These are phyloP conservation scores for Agaricus bisporus DNA, from an alignment of 768 basidiomycete species.

Conservation along the genomic window DNA sequence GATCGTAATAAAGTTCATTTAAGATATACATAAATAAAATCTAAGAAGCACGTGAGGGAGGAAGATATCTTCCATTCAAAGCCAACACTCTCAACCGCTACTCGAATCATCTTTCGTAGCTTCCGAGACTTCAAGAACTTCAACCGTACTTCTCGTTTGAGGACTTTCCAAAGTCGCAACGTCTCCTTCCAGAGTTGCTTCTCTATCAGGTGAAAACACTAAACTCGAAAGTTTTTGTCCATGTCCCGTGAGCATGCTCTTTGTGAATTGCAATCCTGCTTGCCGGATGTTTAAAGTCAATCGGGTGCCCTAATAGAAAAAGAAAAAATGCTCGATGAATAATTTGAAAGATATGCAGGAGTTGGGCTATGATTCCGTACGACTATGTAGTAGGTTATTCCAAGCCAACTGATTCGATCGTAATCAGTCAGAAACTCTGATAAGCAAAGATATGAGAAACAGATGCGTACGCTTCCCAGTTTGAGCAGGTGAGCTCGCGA, in stretches of 20 bases:
- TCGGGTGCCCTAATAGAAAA: not conserved
- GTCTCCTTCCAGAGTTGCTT: not conserved
- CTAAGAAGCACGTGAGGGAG: too few relatives aligned
- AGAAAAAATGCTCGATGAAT: not conserved
- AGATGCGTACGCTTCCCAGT: constrained; percentile 7
- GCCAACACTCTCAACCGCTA: too few relatives aligned
- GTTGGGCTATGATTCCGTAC: not conserved
- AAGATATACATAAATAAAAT: too few relatives aligned
- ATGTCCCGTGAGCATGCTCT: constrained; percentile 4
- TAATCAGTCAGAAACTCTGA: not conserved
- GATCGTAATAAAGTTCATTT: too few relatives aligned
- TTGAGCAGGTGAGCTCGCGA: not conserved
- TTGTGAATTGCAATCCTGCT: not conserved
- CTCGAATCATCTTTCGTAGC: too few relatives aligned
- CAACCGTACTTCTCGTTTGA: too few relatives aligned
- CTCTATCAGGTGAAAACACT: not conserved
- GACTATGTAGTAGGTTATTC: not conserved
- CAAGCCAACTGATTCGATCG: not conserved
- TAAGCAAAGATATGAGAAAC: not conserved
- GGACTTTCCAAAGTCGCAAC: too few relatives aligned
- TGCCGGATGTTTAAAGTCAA: constrained; percentile 8
- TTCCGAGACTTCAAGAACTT: too few relatives aligned
- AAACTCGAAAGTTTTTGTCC: not conserved
- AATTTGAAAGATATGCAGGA: not conserved
- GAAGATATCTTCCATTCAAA: too few relatives aligned